These are phyloP conservation scores for Boletellus emodensis DNA, from an alignment of 768 basidiomycete species.

Conservation along the genomic window DNA sequence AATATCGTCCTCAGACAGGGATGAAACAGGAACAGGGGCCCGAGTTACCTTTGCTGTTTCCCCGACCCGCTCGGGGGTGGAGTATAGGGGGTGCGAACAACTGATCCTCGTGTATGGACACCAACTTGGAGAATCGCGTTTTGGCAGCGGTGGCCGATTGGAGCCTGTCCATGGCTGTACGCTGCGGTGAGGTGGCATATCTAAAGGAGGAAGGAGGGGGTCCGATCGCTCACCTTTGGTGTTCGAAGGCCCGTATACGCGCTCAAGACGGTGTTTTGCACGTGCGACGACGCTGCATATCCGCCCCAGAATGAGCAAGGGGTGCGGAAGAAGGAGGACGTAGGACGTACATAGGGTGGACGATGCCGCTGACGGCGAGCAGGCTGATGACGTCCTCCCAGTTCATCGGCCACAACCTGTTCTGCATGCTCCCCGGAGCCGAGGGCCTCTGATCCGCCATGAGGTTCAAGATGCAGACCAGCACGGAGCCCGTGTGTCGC, in stretches of 20 bases:
- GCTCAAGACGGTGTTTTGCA: constrained; percentile 27
- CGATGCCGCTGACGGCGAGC: constrained; percentile 39
- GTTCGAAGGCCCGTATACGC: constrained; percentile 26
- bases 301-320: neutral
- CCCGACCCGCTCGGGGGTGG: constrained; percentile 13
- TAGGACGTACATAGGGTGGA: constrained; percentile 27
- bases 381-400: constrained; percentile 64
- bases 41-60: neutral
- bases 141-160: constrained; percentile 16
- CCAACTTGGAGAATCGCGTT: constrained; percentile 1
- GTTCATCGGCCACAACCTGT: constrained; percentile 55
- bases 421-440: constrained; percentile 57
- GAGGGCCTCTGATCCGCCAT: constrained; percentile 55
- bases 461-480: constrained; percentile 50
- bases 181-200: too few species aligned
- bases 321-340: neutral
- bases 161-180: constrained; percentile 16
- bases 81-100: constrained; percentile 13
- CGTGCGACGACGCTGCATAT: constrained; percentile 20
- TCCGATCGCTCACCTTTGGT: constrained; percentile 1
- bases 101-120: constrained; percentile 11
- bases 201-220: too few species aligned
- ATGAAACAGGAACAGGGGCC: constrained; percentile 9
- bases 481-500: constrained; percentile 39
- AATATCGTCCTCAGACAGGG: neutral